Evolutionary conservation across 768 basidiomycete species (phyloP).

Genomic region (Leucocoprinus birnbaumii): DNA sequence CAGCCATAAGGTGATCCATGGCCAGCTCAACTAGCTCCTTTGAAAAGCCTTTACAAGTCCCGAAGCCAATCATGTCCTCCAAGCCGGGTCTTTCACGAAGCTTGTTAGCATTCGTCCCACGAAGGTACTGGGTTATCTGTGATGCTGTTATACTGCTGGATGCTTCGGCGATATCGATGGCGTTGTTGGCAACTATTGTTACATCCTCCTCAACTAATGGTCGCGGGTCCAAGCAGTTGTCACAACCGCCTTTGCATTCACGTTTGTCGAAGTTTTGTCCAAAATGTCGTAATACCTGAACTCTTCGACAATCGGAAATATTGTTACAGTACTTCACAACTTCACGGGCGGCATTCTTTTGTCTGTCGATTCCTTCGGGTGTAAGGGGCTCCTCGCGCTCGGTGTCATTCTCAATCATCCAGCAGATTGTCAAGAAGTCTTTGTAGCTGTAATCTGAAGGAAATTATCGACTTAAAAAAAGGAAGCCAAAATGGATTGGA

Average conservation of each 20-base stretch:
- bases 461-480: constrained; percentile 3
- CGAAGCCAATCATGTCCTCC: constrained; percentile 47
- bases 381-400: constrained; percentile 28
- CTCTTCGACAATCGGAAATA: constrained; percentile 81
- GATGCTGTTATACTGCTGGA: constrained; percentile 55
- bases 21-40: constrained; percentile 62
- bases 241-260: constrained; percentile 71
- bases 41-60: constrained; percentile 46
- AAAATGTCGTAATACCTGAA: constrained; percentile 87
- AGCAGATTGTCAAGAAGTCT: constrained; percentile 55
- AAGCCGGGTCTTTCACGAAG: constrained; percentile 42
- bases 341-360: constrained; percentile 57
- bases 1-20: constrained; percentile 50
- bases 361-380: constrained; percentile 61
- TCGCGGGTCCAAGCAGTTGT: constrained; percentile 69
- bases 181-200: constrained; percentile 50
- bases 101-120: constrained; percentile 52
- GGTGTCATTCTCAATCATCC: constrained; percentile 58
- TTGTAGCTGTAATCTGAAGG: constrained; percentile 60
- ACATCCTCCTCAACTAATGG: constrained; percentile 52
- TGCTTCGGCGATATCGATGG: constrained; percentile 57
- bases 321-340: constrained; percentile 84
- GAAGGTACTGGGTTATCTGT: constrained; percentile 60
- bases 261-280: constrained; percentile 72
- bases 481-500: no score